phyloP scores from a whole-genome alignment of 2,329 filamentous ascomycete genomes.

The Fusarium oligoseptatum region DNA sequence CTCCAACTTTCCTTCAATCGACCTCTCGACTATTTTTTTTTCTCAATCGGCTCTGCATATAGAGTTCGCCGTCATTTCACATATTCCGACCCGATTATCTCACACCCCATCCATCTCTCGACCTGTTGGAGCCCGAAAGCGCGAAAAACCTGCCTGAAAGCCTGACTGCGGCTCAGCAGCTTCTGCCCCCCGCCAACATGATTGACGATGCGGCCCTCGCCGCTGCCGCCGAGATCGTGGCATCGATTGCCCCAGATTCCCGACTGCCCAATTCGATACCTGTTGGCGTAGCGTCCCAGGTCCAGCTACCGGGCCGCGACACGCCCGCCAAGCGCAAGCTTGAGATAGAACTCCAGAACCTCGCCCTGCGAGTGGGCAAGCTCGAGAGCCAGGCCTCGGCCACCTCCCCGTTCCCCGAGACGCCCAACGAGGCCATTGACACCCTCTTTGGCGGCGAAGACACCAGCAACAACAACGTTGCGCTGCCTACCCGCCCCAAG shows the following conservation, averaged over 20 bases:
- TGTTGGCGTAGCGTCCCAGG: slow-evolving; percentile 60
- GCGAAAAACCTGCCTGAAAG: slow-evolving; percentile 13
- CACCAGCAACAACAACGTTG: slow-evolving; percentile 48
- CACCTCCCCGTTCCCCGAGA: slow-evolving; percentile 77
- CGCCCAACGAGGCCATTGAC: slow-evolving; percentile 80
- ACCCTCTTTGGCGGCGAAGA: slow-evolving; percentile 72
- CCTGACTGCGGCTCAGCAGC: slow-evolving; percentile 48
- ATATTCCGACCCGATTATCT: slow-evolving; percentile 1
- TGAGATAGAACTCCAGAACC: slow-evolving; percentile 84
- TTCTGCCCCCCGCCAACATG: slow-evolving; percentile 52
- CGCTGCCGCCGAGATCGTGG: slow-evolving; percentile 67
- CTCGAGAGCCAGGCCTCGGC: slow-evolving; percentile 83
- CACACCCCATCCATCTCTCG: slow-evolving; percentile 15
- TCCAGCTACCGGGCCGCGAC: slow-evolving; percentile 83
- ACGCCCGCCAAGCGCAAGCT: slow-evolving; percentile 81
- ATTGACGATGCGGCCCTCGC: slow-evolving; percentile 68
- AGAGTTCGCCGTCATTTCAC: slow-evolving; percentile 2
- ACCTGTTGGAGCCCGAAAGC: slow-evolving; percentile 22
- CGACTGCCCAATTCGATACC: slow-evolving; percentile 56
- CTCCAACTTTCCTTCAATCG: slow-evolving; percentile 14
- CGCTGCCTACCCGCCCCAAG: slow-evolving; percentile 58
- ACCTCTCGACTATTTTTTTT: slow-evolving; percentile 10
- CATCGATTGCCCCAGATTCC: slow-evolving; percentile 62
- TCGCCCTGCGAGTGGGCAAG: slow-evolving; percentile 82
- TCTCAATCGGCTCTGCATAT: slow-evolving; percentile 13